Evolutionary conservation across 768 basidiomycete species (phyloP), one percentile per base, ranked within the genome.

Genomic region (Clitopilus hobsonii): DNA sequence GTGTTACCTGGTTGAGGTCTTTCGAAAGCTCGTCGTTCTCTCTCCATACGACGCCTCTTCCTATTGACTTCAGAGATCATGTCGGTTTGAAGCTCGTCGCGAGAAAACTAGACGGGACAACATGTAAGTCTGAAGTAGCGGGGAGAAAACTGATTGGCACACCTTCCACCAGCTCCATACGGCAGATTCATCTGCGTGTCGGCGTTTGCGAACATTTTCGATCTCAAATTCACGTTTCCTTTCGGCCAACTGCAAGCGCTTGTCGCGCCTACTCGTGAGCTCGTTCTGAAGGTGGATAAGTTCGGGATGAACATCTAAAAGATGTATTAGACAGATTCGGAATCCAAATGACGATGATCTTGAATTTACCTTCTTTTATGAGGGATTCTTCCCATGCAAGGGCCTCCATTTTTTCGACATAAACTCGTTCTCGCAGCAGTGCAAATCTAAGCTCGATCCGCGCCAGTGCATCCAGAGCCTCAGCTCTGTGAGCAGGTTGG

Each of bases 111-210:
- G 24, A 49, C 45, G 45, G 36, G 20, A 58, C 51, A 18, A 58
- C 29, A 56, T 23, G 18, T 18, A 4, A 41, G 36, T 10, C 45
- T 25, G 58, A 55, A 7, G 56, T n/a, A n/a, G n/a, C n/a, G n/a
- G n/a, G n/a, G n/a, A n/a, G n/a, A n/a, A n/a, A n/a, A n/a, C n/a
- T n/a, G 41, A 55, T 51, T 63, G 7, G 4, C 50, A 28, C 61
- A 91, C 92, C 75, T 86, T 86, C 96, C 96, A 98, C 81, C 87
- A 89, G 57, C 85, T 85, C 94, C 94, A 96, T 26, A 89, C 84
- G 11, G 82, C 82, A 28, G 81, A 73, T 58, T 94, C 91, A 53
- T 94, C 88, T 4, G 83, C 75, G 53, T 79, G 81, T 24, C 87
- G 74, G 58, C 84, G 81, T 59, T 81, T 85, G 32, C 72, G 73